Base-by-base conservation (phyloP, 805 yeast genomes). In the Sugiyamaella valdiviana region DNA sequence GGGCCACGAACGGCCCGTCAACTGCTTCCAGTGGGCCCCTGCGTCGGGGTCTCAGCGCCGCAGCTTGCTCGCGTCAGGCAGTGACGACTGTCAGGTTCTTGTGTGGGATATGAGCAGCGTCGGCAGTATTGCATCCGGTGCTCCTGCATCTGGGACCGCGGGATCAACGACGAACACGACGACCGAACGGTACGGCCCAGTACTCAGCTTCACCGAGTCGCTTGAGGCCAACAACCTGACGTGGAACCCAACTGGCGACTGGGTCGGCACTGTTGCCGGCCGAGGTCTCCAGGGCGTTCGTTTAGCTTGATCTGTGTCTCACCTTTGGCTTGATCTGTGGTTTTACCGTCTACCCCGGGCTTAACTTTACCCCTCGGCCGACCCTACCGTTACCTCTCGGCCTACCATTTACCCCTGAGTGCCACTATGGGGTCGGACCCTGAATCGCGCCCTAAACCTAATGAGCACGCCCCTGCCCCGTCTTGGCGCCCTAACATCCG, bases 21-120 rank as follows among this genome's bases (percentile, higher is more conserved):
- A 91, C 61, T 73, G 80, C 53, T 76, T 90, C 15, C 67, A 74
- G 45, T 91, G 97, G 97, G 91, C 90, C 57, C 97, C 98, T 0
- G 47, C 42, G 6, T 32, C 46, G n/a, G 46, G 26, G 7, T 39
- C 26, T 15, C 50, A 29, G 15, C 41, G 44, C 63, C 75, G 80
- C 26, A 80, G 83, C 51, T 63, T 75, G 23, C 64, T 91, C 82
- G 95, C 57, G 74, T 83, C 57, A 82, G 78, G 93, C 72, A 72
- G 76, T 44, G 81, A 80, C 17, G 79, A 73, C 57, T 81, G 84
- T 56, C 72, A 75, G 57, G 71, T 77, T n/a, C 73, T 79, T 51
- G 59, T 81, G 9, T 80, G 85, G 85, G 82, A 81, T 61, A 62
- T 79, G 16, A 44, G 37, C 19, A 23, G 29, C 29, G 23, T 16